Evolutionary conservation across 169 alveolate species (phyloP), one percentile per base, ranked within the genome.

Genomic region (Eimeria brunetti): DNA sequence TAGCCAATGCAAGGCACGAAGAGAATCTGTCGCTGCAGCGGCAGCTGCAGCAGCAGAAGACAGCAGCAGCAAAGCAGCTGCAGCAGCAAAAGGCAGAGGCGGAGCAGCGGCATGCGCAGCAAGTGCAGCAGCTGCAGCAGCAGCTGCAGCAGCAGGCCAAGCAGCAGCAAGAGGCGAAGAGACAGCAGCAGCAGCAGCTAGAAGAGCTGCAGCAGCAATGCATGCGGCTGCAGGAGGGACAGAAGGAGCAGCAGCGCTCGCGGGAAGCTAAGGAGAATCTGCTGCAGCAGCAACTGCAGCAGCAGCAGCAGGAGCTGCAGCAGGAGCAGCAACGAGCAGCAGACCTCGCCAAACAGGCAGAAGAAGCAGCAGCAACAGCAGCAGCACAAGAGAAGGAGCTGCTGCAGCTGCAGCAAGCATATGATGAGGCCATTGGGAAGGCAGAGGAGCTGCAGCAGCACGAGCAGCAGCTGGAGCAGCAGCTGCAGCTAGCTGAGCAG

Each of bases 31-130:
- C 60, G 41, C 80, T 84, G 78, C 91, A 84, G 78, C 27, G 46
- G 44, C 91, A 84, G 91, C 91, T 84, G 75, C 91, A 84, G 80
- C 91, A 84, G 76, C 91, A 84, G 80, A 84, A 58, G 60, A 27
- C 91, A 46, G 91, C 78, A 84, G 91, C 91, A 84, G 91, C 91
- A 60, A 60, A 53, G 53, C n/a, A 44, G 69, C 78, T 58, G 44
- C 91, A 84, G 91, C 91, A 84, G 76, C 91, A 84, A 14, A 33
- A 60, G 91, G 30, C 78, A 44, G 80, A 84, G 44, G 44, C 58
- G 27, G 62, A 58, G 76, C 91, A 84, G 78, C 78, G 60, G 41
- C 91, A 84, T 20, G 60, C 58, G 80, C 80, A 84, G 80, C 75
- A 60, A 20, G 36, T 58, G 91, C 75, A 60, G 91, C 75, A 84